phyloP scores from a whole-genome alignment of 495 filamentous ascomycete species.

The Delitschia confertaspora region DNA sequence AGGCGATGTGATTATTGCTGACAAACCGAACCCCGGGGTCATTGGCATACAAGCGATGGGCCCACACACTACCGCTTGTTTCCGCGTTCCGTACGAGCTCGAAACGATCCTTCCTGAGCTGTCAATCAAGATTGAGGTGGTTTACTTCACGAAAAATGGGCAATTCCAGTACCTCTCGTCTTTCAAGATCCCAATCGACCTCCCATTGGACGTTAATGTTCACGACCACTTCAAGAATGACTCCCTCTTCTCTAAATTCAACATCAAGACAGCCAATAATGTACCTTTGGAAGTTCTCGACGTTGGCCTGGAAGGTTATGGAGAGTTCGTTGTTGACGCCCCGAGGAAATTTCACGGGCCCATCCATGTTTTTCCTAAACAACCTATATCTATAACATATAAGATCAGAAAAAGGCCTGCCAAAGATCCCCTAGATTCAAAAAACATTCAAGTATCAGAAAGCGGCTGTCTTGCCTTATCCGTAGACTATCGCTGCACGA shows the following conservation, averaged over 20 bases:
- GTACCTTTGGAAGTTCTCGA: slow-evolving; percentile 66
- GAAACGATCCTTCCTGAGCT: slow-evolving; percentile 69
- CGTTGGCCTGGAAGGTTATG: slow-evolving; percentile 60
- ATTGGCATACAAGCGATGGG: slow-evolving; percentile 55
- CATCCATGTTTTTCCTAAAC: slow-evolving; percentile 64
- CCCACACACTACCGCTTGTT: slow-evolving; percentile 40
- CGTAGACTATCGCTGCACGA: slow-evolving; percentile 68
- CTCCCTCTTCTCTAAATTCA: slow-evolving; percentile 79
- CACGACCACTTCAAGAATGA: slow-evolving; percentile 88
- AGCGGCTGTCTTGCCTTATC: slow-evolving; percentile 53
- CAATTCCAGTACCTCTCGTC: slow-evolving; percentile 60
- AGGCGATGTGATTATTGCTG: slow-evolving; percentile 43
- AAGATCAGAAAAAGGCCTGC: slow-evolving; percentile 47
- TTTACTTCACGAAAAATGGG: slow-evolving; percentile 66
- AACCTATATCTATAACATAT: slow-evolving; percentile 76
- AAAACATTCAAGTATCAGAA: slow-evolving; percentile 17
- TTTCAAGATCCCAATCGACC: slow-evolving; percentile 53
- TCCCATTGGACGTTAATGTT: slow-evolving; percentile 90
- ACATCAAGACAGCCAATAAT: slow-evolving; percentile 64
- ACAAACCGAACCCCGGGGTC: slow-evolving; percentile 55
- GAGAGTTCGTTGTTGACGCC: slow-evolving; percentile 56
- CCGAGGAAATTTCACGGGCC: slow-evolving; percentile 42
- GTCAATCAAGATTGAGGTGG: slow-evolving; percentile 64
- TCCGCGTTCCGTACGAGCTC: slow-evolving; percentile 75
- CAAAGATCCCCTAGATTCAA: background rate